A percentile compares a stretch with the other conserved stretches of the same genome.
These are phyloP conservation scores for Saturnispora zaruensis DNA, from an alignment of 805 yeast species.

Conservation along the genomic window DNA sequence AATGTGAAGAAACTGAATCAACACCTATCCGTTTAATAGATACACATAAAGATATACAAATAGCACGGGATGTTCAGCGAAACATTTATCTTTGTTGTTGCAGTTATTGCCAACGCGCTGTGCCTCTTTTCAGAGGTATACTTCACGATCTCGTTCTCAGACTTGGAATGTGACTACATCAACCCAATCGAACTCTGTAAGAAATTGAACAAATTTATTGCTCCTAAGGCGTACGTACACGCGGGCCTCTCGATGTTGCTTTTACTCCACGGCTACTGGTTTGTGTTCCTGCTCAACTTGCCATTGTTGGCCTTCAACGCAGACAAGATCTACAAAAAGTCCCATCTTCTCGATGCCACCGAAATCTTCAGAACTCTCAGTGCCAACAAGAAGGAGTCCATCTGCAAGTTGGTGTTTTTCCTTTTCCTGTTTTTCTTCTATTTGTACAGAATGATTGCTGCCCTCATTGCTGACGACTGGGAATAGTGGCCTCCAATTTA, in stretches of 20 bases:
- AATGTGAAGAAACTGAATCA: not conserved
- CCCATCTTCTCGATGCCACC: constrained; percentile 89
- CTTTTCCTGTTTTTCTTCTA: constrained; percentile 89
- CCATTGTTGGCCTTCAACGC: constrained; percentile 81
- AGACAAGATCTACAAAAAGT: constrained; percentile 69
- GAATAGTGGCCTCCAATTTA: not conserved
- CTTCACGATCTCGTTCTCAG: constrained; percentile 92
- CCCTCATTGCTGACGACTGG: constrained; percentile 64
- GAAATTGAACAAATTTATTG: constrained; percentile 77
- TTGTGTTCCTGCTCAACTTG: constrained; percentile 70
- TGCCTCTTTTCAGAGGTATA: constrained; percentile 88
- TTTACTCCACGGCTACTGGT: constrained; percentile 86
- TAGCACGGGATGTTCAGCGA: constrained; percentile 32
- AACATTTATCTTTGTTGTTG: constrained; percentile 54
- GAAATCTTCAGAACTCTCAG: constrained; percentile 92
- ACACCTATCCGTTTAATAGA: not conserved
- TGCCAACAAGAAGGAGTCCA: constrained; percentile 87
- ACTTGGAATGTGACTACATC: constrained; percentile 91
- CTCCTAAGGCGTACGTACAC: constrained; percentile 86
- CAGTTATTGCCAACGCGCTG: constrained; percentile 78
- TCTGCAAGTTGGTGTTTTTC: constrained; percentile 85
- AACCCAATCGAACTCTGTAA: constrained; percentile 96
- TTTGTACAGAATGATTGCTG: constrained; percentile 92
- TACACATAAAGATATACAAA: constrained; percentile 24
- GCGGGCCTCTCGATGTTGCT: constrained; percentile 61